These are phyloP conservation scores for Nothopassalora personata DNA, from an alignment of 2,329 filamentous ascomycete species.

Conservation along the genomic window DNA sequence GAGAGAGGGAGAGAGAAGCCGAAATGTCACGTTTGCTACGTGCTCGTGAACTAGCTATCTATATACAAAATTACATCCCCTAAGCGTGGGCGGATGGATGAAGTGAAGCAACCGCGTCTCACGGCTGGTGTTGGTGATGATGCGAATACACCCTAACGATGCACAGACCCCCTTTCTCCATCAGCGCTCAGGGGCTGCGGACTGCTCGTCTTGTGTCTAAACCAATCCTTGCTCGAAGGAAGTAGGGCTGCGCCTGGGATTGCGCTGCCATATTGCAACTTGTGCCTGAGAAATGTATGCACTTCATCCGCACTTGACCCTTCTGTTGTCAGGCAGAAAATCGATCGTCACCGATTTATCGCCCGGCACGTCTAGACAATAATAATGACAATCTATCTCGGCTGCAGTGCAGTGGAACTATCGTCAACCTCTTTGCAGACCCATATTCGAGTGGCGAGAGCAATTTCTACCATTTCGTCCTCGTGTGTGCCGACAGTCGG, in stretches of 20 bases:
- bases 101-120: too few relatives aligned
- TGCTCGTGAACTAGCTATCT: too few relatives aligned
- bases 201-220: background rate
- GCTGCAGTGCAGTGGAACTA: background rate
- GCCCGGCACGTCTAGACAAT: background rate
- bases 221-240: background rate
- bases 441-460: background rate
- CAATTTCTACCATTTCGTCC: background rate
- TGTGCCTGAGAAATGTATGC: background rate
- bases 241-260: background rate
- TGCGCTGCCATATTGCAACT: background rate
- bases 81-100: too few relatives aligned
- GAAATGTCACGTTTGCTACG: too few relatives aligned
- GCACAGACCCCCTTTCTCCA: too few relatives aligned
- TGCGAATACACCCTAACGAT: too few relatives aligned
- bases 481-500: background rate
- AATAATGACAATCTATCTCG: background rate
- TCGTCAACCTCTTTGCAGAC: background rate
- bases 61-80: too few relatives aligned
- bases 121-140: too few relatives aligned
- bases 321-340: background rate
- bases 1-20: too few relatives aligned
- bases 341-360: background rate
- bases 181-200: background rate
- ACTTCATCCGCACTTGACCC: too few relatives aligned